Percentiles rank a stretch among this genome's conserved stretches.
Conservation (phyloP, 352 stramenopile genomes). For the Ophiocytium majus region DNA sequence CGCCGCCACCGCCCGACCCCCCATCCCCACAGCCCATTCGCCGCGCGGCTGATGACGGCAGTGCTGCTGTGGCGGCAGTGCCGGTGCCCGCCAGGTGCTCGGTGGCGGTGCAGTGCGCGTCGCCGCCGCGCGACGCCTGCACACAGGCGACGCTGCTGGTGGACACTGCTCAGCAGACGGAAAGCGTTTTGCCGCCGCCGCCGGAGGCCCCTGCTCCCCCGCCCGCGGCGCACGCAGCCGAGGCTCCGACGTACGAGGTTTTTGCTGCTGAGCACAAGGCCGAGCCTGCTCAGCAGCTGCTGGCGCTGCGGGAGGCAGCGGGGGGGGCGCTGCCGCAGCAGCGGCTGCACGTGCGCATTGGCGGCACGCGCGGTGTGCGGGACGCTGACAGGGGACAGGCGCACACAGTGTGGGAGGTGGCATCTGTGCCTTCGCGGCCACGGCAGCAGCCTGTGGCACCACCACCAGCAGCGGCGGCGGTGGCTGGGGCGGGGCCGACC, state of each 20-base stretch:
- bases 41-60: too few species aligned
- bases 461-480: too few species aligned
- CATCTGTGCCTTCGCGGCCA: not conserved
- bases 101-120: not conserved
- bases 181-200: not conserved
- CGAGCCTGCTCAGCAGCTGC: too few species aligned
- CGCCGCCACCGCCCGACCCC: too few species aligned
- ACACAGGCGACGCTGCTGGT: not conserved
- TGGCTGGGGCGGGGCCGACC: too few species aligned
- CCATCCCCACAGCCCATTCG: not conserved
- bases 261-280: not conserved
- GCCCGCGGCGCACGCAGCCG: too few species aligned
- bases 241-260: not conserved
- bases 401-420: not conserved
- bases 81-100: not conserved
- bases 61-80: not conserved
- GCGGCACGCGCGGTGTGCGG: not conserved
- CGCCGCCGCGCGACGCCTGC: not conserved
- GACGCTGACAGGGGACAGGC: not conserved
- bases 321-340: not conserved
- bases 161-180: not conserved
- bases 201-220: too few species aligned
- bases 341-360: not conserved
- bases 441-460: not conserved
- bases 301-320: too few species aligned